phyloP scores from a whole-genome alignment of 192 early-diverging fungal genomes.

The Backusella tuberculispora region DNA sequence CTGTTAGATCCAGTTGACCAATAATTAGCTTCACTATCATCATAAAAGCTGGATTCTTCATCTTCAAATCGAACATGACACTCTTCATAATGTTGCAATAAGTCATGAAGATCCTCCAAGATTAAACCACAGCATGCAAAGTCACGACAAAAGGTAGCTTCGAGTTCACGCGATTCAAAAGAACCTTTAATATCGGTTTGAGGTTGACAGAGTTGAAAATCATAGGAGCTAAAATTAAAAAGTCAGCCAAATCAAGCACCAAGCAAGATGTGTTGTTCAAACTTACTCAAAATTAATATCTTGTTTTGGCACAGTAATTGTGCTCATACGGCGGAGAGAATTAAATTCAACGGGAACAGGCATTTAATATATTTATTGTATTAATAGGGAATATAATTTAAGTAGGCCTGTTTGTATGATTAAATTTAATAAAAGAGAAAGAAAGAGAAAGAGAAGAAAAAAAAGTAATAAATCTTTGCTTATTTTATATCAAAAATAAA shows the following conservation, averaged over 20 bases:
- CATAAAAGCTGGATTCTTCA: slow-evolving; percentile 66
- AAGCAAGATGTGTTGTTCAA: not conserved
- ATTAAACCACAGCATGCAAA: slow-evolving; percentile 93
- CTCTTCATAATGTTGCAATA: slow-evolving; percentile 97
- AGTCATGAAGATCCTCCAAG: slow-evolving; percentile 89
- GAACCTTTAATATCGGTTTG: slow-evolving; percentile 32
- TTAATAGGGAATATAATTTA: slow-evolving; percentile 1
- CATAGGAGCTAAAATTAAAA: slow-evolving; percentile 28
- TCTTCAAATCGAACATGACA: slow-evolving; percentile 88
- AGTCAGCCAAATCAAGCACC: not conserved
- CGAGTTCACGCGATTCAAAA: slow-evolving; percentile 72
- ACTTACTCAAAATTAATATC: slow-evolving; percentile 50
- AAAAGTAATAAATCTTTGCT: not conserved
- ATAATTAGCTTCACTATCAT: slow-evolving; percentile 39
- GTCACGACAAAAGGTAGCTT: slow-evolving; percentile 93
- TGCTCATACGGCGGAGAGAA: slow-evolving; percentile 37
- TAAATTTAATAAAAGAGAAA: slow-evolving; percentile 19
- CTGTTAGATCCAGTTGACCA: slow-evolving; percentile 10
- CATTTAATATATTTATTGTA: slow-evolving; percentile 26
- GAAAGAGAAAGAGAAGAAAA: slow-evolving; percentile 24
- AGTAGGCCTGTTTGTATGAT: not conserved
- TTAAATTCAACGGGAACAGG: slow-evolving; percentile 41
- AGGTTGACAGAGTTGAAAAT: slow-evolving; percentile 36
- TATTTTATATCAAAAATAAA: slow-evolving; percentile 15
- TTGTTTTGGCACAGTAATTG: slow-evolving; percentile 35